A percentile compares a stretch with the other conserved stretches of the same genome.
phyloP scores from a whole-genome alignment of 2,329 filamentous ascomycete genomes.

The Zasmidium citrigriseum region DNA sequence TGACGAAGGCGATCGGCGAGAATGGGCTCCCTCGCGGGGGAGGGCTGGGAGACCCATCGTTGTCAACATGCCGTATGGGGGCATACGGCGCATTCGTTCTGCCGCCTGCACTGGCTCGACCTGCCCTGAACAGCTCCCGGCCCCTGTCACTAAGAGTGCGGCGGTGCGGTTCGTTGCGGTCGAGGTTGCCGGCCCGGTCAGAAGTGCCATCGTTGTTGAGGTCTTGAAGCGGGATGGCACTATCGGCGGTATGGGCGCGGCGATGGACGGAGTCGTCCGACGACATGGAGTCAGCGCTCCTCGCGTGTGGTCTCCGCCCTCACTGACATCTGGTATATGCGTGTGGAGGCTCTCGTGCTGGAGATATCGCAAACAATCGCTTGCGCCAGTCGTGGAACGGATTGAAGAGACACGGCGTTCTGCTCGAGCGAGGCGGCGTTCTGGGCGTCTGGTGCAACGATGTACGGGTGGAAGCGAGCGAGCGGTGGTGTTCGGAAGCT shows the following conservation, averaged over 20 bases:
- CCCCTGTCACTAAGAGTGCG: constrained; percentile 52
- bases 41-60: constrained; percentile 53
- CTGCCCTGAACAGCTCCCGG: constrained; percentile 47
- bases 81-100: constrained; percentile 44
- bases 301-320: constrained; percentile 1
- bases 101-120: constrained; percentile 5
- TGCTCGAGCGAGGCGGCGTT: background rate
- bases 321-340: constrained; percentile 5
- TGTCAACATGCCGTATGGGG: constrained; percentile 43
- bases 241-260: constrained; percentile 49
- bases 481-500: background rate
- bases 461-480: background rate
- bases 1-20: constrained; percentile 37
- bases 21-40: constrained; percentile 26
- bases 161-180: constrained; percentile 38
- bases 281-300: constrained; percentile 43
- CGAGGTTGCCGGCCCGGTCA: constrained; percentile 31
- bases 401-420: no score
- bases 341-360: background rate
- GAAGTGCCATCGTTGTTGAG: constrained; percentile 34
- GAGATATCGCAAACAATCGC: background rate
- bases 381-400: background rate
- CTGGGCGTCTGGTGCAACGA: background rate
- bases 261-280: constrained; percentile 50
- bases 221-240: constrained; percentile 70